Conservation (phyloP, 2,329 filamentous ascomycete species). For the Davidsoniella australis region DNA sequence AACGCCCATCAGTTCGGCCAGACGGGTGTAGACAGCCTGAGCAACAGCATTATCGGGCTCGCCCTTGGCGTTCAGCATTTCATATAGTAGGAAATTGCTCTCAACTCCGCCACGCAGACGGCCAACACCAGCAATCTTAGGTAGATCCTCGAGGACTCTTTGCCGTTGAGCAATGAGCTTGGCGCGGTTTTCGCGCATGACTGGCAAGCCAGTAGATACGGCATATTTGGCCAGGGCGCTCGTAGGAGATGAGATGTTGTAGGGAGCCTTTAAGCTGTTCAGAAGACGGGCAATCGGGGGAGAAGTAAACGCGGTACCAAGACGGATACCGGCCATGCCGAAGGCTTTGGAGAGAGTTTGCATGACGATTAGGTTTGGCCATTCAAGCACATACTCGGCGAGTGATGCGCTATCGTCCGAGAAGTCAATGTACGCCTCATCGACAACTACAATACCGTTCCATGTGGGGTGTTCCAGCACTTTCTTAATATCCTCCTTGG, state of each 20-base stretch:
- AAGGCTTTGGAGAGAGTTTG: conserved; percentile 98
- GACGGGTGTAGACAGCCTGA: conserved; percentile 60
- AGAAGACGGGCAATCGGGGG: conserved; percentile 60
- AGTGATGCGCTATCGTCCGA: conserved; percentile 59
- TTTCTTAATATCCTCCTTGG: conserved; percentile 54
- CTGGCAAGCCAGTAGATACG: conserved; percentile 48
- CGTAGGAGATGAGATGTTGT: conserved; percentile 84
- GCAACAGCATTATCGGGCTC: conserved; percentile 66
- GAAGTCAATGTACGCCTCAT: conserved; percentile 95
- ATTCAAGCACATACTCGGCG: conserved; percentile 80
- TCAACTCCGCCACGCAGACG: conserved; percentile 61
- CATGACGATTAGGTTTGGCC: conserved; percentile 93
- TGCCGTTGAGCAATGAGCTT: conserved; percentile 60
- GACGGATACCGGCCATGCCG: conserved; percentile 79
- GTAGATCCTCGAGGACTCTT: conserved; percentile 56
- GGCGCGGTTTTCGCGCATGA: conserved; percentile 56
- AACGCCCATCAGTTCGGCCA: conserved; percentile 76
- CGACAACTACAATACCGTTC: conserved; percentile 86
- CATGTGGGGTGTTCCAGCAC: conserved; percentile 76
- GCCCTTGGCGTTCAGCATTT: conserved; percentile 60
- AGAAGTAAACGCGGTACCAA: conserved; percentile 71
- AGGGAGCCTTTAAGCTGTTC: conserved; percentile 89
- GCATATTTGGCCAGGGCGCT: conserved; percentile 63
- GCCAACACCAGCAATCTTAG: conserved; percentile 61
- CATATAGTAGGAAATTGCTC: conserved; percentile 81